Evolutionary conservation across 1,284 basidiomycete genomes (phyloP), one percentile per base, ranked within the genome.

Genomic region (Cystobasidium sp.): DNA sequence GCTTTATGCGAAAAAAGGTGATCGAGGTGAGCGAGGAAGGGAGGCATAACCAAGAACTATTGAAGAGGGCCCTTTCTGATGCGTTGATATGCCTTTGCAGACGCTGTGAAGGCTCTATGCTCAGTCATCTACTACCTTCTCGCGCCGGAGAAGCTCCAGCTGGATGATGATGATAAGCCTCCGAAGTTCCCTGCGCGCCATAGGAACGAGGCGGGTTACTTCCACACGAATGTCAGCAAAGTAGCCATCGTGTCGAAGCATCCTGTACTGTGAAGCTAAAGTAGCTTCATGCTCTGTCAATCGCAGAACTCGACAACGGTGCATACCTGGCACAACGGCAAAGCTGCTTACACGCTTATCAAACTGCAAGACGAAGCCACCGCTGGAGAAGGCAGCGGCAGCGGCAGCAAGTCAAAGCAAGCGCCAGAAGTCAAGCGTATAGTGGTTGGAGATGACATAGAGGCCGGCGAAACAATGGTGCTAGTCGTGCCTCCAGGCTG

Each of bases 281-380:
- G 6, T 10, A 18, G 43, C 41, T 37, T 39, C 56, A 10, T 59
- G 24, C 12, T 18, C 39, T 14, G 20, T 14, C 16, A 49, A 16
- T 22, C 31, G 31, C n/a, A 63, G 61, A 61, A 58, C 41, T n/a
- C 41, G 43, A 70, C 68, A 31, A 70, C 68, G 3, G 47, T 56
- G 9, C 68, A 70, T 52, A 70, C 68, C 16, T 70, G 68, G 68
- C 68, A 70, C 22, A 62, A 43, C 46, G 68, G 68, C 22, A 56
- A 59, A 24, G 53, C 55, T 22, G 68, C 61, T n/a, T 70, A 70
- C 44, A 70, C 68, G 22, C 68, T 70, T 37, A 61, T 70, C 58
- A 68, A 67, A 49, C 14, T 47, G 31, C 39, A 10, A 44, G 37
- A 47, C 8, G 41, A 18, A 12, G 53, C 12, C 3, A 9, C 1